phyloP scores from a whole-genome alignment of 1,139 yeast genomes.

The Suhomyces kunorum region DNA sequence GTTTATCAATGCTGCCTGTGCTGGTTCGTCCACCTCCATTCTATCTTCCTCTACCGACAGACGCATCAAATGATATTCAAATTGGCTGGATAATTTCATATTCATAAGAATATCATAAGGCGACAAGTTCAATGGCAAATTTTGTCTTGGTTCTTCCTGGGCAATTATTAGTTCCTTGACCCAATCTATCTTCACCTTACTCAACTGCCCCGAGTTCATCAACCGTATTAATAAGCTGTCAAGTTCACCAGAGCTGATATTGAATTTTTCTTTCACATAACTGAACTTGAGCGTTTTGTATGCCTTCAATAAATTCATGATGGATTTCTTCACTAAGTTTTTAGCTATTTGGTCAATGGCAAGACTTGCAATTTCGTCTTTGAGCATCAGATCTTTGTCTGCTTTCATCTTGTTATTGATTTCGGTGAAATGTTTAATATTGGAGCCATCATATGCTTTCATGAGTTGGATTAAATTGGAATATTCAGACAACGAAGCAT shows the following conservation, averaged over 20 bases:
- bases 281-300: slow-evolving; percentile 32
- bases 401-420: slow-evolving; percentile 19
- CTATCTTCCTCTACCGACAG: slow-evolving; percentile 5
- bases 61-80: background rate
- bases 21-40: slow-evolving; percentile 7
- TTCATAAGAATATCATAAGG: slow-evolving; percentile 29
- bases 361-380: slow-evolving; percentile 34
- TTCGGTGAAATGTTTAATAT: slow-evolving; percentile 25
- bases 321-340: slow-evolving; percentile 35
- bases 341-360: slow-evolving; percentile 30
- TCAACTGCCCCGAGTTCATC: slow-evolving; percentile 47
- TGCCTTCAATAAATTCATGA: slow-evolving; percentile 32
- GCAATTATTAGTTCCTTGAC: slow-evolving; percentile 31
- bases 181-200: slow-evolving; percentile 48
- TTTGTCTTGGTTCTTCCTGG: slow-evolving; percentile 11
- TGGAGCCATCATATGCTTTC: slow-evolving; percentile 34
- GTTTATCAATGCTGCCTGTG: background rate
- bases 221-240: slow-evolving; percentile 41
- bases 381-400: slow-evolving; percentile 25
- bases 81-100: slow-evolving; percentile 17
- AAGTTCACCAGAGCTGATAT: slow-evolving; percentile 30
- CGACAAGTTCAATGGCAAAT: slow-evolving; percentile 23
- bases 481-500: slow-evolving; percentile 40
- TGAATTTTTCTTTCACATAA: slow-evolving; percentile 26
- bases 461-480: slow-evolving; percentile 31